Evolutionary conservation across 2,329 filamentous ascomycete genomes (phyloP), one percentile per base, ranked within the genome.

Genomic region (Trichoderma breve): DNA sequence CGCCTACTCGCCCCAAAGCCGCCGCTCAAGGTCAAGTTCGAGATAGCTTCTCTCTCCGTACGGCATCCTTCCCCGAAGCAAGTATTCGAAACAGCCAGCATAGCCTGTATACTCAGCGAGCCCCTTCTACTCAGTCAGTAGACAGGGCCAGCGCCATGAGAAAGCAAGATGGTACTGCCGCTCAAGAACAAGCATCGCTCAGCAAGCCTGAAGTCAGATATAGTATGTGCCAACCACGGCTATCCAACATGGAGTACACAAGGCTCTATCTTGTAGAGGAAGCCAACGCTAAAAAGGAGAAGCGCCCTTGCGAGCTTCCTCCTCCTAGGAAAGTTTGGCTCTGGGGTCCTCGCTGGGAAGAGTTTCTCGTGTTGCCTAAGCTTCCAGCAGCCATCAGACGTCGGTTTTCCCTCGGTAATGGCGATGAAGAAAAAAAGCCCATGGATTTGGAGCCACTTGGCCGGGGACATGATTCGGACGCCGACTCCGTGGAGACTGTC

Each of bases 171-270:
- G 5, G 14, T 11, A 18, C 4, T 36, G 30, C 14, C 28, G 6
- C 14, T 34, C 67, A 70, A 21, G 67, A 58, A 62, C 14, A 53
- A 36, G 34, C 57, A 28, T 61, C 57, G 5, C 39, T 70, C 8
- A 21, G n/a, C 2, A 61, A 70, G 21, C 57, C 57, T 28, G 57
- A 70, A 15, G 28, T 70, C 28, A 53, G 32, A 26, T 75, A 72
- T 58, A 51, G 8, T 18, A 71, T 82, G 24, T 73, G 64, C 5
- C 68, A 73, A 24, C 80, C 81, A 0, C 78, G 81, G 0, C 63
- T 84, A 4, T 83, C 82, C 1, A 81, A 81, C 1, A 82, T 84
- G 81, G 82, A 84, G 57, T 83, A 83, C 62, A 71, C 77, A 9
- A 78, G 82, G 8, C 74, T 78, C 6, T 82, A 80, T 61, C 75